These are phyloP conservation scores for Phytophthora cryptogea DNA, from an alignment of 352 stramenopile genomes.

Conservation along the genomic window DNA sequence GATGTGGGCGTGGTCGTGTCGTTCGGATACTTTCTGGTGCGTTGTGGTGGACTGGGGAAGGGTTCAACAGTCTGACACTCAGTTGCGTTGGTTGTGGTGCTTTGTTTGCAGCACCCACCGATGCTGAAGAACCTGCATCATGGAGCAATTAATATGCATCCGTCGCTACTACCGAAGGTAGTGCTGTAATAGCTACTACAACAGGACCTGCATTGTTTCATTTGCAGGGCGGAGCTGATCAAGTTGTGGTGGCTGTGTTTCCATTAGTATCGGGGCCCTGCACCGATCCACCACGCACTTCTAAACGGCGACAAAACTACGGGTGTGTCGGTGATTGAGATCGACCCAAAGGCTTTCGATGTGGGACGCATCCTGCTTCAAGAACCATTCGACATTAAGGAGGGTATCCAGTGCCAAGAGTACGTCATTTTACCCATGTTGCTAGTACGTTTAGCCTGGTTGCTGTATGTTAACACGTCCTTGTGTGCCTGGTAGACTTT, in stretches of 20 bases:
- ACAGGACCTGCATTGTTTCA: background rate
- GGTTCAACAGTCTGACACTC: constrained; percentile 1
- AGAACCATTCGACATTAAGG: constrained; percentile 47
- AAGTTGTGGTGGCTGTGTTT: constrained; percentile 1
- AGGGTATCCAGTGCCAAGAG: constrained; percentile 54
- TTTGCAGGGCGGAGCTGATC: background rate
- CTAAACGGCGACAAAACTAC: constrained; percentile 77
- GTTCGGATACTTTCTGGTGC: constrained; percentile 85
- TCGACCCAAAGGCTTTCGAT: constrained; percentile 84
- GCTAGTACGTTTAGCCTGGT: background rate
- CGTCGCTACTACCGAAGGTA: constrained; percentile 82
- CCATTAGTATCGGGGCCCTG: constrained; percentile 72
- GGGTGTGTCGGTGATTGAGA: constrained; percentile 87
- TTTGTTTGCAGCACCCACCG: constrained; percentile 59
- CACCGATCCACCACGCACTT: constrained; percentile 87
- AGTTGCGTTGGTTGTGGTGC: constrained; percentile 4
- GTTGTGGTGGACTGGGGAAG: background rate
- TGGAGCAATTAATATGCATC: constrained; percentile 90
- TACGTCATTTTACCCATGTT: constrained; percentile 18
- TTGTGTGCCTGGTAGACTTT: constrained; percentile 35
- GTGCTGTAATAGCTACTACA: background rate
- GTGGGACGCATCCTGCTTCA: constrained; percentile 80
- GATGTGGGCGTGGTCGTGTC: constrained; percentile 90
- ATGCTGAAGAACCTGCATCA: constrained; percentile 67
- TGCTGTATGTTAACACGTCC: background rate